phyloP scores from a whole-genome alignment of 345 rosid species.

The Melaleuca alternifolia region DNA sequence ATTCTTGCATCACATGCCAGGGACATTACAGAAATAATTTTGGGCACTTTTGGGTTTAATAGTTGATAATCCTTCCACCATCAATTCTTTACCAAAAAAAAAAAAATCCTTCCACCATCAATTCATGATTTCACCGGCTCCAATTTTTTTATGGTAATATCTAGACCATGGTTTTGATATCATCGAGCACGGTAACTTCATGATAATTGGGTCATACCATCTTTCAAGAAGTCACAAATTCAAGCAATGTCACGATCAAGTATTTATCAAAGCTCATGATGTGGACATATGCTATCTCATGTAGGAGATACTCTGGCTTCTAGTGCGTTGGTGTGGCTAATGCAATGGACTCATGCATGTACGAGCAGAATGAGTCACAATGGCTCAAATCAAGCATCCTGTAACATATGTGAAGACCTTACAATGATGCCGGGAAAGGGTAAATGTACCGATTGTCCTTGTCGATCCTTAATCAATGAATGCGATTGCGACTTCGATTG shows the following conservation, averaged over 20 bases:
- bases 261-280: not conserved
- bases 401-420: not conserved
- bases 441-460: not conserved
- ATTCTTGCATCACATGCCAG: not conserved
- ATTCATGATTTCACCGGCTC: accelerated
- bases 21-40: not conserved
- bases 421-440: not conserved
- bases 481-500: not conserved
- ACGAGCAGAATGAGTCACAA: accelerated
- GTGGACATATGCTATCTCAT: not conserved
- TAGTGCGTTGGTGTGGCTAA: accelerated
- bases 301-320: not conserved
- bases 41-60: not conserved
- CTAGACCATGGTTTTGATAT: not conserved
- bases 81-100: no score
- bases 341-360: not conserved
- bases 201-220: not conserved
- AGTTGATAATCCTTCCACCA: no score
- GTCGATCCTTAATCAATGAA: no score
- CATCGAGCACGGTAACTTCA: not conserved
- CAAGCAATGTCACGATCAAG: not conserved
- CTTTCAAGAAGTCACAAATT: not conserved
- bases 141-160: not conserved
- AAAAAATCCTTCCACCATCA: no score
- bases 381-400: not conserved